Conservation (phyloP, 1,139 yeast species). For the Kodamaea derodonti region DNA sequence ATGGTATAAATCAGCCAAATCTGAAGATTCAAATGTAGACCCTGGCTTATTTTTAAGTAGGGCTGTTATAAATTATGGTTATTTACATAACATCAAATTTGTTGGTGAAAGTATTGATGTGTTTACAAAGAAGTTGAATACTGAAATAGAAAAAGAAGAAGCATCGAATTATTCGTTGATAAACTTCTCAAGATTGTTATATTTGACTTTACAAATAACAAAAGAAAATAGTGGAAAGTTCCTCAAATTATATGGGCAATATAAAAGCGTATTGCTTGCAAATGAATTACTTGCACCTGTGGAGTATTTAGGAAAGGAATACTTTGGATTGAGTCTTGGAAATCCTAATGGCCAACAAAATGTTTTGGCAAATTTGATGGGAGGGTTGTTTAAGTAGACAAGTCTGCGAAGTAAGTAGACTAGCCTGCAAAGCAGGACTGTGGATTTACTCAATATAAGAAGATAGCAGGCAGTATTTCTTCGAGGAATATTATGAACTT, state of each 20-base stretch:
- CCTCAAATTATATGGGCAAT: constrained; percentile 46
- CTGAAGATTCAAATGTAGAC: constrained; percentile 38
- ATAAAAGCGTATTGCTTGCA: constrained; percentile 28
- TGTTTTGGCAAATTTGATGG: constrained; percentile 81
- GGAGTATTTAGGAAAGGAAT: constrained; percentile 46
- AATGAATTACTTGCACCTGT: constrained; percentile 37
- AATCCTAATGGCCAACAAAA: constrained; percentile 58
- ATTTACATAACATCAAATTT: constrained; percentile 59
- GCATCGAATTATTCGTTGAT: constrained; percentile 33
- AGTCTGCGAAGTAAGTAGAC: too few relatives aligned
- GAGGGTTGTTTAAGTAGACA: constrained; percentile 56
- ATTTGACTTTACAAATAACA: constrained; percentile 57
- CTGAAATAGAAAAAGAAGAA: constrained; percentile 7
- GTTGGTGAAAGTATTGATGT: constrained; percentile 42
- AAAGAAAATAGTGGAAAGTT: constrained; percentile 47
- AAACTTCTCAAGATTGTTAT: constrained; percentile 68
- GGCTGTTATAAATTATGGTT: constrained; percentile 66
- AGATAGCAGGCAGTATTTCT: too few relatives aligned
- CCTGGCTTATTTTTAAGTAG: constrained; percentile 56
- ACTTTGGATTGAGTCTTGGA: constrained; percentile 41
- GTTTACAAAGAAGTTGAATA: constrained; percentile 32
- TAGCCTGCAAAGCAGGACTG: too few relatives aligned
- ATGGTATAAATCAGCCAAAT: constrained; percentile 46
- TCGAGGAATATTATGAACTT: too few relatives aligned
- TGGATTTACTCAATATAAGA: too few relatives aligned